Conservation (phyloP, 768 basidiomycete genomes). For the Lentinula sp. region DNA sequence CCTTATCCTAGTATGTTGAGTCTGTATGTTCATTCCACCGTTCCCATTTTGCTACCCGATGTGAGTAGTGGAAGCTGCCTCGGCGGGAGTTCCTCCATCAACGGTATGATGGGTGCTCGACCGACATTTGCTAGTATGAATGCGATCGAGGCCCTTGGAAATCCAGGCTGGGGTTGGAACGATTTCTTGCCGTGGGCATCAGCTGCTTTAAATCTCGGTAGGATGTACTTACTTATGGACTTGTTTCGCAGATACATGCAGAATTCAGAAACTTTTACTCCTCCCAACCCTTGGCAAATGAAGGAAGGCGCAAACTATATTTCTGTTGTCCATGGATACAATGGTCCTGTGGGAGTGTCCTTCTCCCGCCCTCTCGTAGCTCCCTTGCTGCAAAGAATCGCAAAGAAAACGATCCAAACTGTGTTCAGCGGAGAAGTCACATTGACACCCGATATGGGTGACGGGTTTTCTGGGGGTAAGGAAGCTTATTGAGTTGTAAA, state of each 20-base stretch:
- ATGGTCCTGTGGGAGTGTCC: conserved; percentile 12
- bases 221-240: neutral
- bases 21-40: neutral
- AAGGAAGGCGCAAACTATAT: conserved; percentile 11
- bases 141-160: conserved; percentile 12
- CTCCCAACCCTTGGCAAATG: conserved; percentile 9
- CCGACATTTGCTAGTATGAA: conserved; percentile 12
- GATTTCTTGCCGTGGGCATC: conserved; percentile 16
- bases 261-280: conserved; percentile 12
- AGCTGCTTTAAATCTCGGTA: neutral
- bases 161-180: conserved; percentile 25
- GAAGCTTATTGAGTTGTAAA: neutral
- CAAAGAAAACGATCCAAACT: conserved; percentile 6
- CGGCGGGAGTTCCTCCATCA: conserved; percentile 21
- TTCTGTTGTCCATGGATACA: conserved; percentile 10
- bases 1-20: conserved; percentile 5
- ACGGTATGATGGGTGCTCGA: conserved; percentile 18
- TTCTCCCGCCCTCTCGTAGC: conserved; percentile 11
- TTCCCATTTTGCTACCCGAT: neutral
- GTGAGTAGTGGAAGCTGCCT: conserved; percentile 14
- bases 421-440: conserved; percentile 7
- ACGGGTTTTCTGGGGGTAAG: conserved; percentile 11
- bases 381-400: conserved; percentile 9
- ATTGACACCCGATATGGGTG: conserved; percentile 11
- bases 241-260: conserved; percentile 10